Conservation (phyloP, 805 yeast species). For the Wickerhamomyces bisporus region DNA sequence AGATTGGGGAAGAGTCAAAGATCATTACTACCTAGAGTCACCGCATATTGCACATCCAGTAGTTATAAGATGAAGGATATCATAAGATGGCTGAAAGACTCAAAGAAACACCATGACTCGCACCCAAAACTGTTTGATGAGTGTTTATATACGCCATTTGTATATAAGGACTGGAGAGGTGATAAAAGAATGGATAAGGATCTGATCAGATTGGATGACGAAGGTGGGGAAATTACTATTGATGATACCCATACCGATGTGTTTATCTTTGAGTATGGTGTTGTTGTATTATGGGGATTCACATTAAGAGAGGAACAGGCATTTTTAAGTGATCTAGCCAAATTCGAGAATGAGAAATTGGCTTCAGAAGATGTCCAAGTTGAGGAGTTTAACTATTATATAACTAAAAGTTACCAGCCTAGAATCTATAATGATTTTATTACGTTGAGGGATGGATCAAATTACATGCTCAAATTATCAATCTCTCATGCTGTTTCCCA, state of each 20-base stretch:
- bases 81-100: conserved; percentile 76
- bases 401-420: conserved; percentile 92
- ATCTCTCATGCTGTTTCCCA: conserved; percentile 96
- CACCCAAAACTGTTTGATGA: conserved; percentile 90
- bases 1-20: conserved; percentile 74
- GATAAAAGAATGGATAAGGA: conserved; percentile 39
- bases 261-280: conserved; percentile 93
- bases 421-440: conserved; percentile 93
- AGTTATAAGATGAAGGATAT: conserved; percentile 86
- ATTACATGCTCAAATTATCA: conserved; percentile 87
- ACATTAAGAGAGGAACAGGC: conserved; percentile 76
- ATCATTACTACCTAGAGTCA: conserved; percentile 82
- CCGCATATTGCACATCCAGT: conserved; percentile 95
- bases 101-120: conserved; percentile 67
- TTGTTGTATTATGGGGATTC: conserved; percentile 96
- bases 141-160: conserved; percentile 89
- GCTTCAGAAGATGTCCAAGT: conserved; percentile 89
- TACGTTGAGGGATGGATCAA: conserved; percentile 80
- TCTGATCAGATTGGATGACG: conserved; percentile 75
- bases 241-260: conserved; percentile 73
- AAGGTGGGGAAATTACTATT: conserved; percentile 91
- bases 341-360: conserved; percentile 86
- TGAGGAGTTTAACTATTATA: conserved; percentile 92
- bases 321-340: conserved; percentile 79
- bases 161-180: conserved; percentile 71